phyloP scores from a whole-genome alignment of 2,329 filamentous ascomycete genomes.

The Alternaria sp. region DNA sequence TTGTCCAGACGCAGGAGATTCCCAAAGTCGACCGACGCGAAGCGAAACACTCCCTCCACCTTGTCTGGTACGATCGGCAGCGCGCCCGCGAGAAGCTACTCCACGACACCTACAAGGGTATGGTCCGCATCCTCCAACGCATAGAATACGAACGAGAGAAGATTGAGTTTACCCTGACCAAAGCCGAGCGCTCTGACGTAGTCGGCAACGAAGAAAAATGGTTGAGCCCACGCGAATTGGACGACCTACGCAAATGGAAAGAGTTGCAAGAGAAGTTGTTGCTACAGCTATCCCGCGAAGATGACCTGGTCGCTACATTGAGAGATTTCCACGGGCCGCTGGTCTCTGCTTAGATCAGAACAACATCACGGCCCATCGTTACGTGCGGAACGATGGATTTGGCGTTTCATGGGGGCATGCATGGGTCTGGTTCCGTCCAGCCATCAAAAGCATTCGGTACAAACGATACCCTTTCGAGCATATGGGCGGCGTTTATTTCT shows the following conservation, averaged over 20 bases:
- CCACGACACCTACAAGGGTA: slow-evolving; percentile 85
- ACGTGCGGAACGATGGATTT: not conserved
- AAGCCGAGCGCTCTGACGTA: slow-evolving; percentile 85
- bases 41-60: slow-evolving; percentile 83
- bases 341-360: slow-evolving; percentile 11
- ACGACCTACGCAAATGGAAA: slow-evolving; percentile 69
- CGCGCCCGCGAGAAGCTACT: slow-evolving; percentile 73
- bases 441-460: slow-evolving; percentile 9
- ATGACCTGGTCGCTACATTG: slow-evolving; percentile 83
- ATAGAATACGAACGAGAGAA: slow-evolving; percentile 76
- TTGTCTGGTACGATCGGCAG: slow-evolving; percentile 88
- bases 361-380: not conserved
- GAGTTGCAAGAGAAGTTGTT: slow-evolving; percentile 73
- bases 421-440: not conserved
- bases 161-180: slow-evolving; percentile 74
- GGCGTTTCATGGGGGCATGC: not conserved
- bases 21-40: slow-evolving; percentile 84
- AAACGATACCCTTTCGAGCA: slow-evolving; percentile 9
- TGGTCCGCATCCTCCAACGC: slow-evolving; percentile 83
- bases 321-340: slow-evolving; percentile 63
- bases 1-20: slow-evolving; percentile 92
- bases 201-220: slow-evolving; percentile 82
- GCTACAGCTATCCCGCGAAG: slow-evolving; percentile 78
- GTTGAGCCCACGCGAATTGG: slow-evolving; percentile 75
- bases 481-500: slow-evolving; percentile 6